These are phyloP conservation scores for Cryptococcus hybrid DNA, from an alignment of 1,284 basidiomycete genomes.

Conservation along the genomic window DNA sequence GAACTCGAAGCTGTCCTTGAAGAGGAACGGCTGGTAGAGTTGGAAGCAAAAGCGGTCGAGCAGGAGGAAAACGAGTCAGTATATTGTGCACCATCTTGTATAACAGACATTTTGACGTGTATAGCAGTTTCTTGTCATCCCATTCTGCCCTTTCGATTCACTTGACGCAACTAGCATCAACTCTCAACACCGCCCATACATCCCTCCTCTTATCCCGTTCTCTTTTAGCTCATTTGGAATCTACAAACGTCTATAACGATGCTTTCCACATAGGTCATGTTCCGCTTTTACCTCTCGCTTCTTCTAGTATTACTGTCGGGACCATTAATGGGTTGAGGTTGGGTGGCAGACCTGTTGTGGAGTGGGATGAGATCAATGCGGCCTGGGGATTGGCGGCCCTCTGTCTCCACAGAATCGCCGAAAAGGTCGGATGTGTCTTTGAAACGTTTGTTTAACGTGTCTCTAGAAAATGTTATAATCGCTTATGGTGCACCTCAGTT, in stretches of 20 bases:
- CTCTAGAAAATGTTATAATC: neutral
- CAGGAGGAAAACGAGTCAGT: conserved; percentile 63
- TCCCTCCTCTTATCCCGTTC: conserved; percentile 43
- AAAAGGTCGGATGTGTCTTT: conserved; percentile 83
- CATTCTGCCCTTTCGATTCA: conserved; percentile 25
- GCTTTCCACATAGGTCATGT: conserved; percentile 94
- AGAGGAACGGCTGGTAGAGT: conserved; percentile 70
- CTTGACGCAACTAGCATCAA: conserved; percentile 8
- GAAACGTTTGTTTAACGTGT: conserved; percentile 62
- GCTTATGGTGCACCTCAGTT: conserved; percentile 54
- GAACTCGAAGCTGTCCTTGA: conserved; percentile 70
- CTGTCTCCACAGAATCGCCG: conserved; percentile 82
- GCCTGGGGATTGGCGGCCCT: conserved; percentile 96
- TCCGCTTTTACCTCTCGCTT: conserved; percentile 22
- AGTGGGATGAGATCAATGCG: conserved; percentile 99
- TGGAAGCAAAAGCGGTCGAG: conserved; percentile 69
- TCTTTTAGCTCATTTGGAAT: conserved; percentile 63
- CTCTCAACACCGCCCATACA: conserved; percentile 30
- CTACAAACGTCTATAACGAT: conserved; percentile 97
- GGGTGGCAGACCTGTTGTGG: conserved; percentile 81
- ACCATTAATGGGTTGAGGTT: conserved; percentile 95
- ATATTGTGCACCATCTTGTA: conserved; percentile 14
- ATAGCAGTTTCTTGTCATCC: conserved; percentile 33
- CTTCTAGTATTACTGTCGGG: conserved; percentile 63
- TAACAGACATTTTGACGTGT: neutral